phyloP scores from a whole-genome alignment of 1,284 basidiomycete species.

The Trichosporon asahii region DNA sequence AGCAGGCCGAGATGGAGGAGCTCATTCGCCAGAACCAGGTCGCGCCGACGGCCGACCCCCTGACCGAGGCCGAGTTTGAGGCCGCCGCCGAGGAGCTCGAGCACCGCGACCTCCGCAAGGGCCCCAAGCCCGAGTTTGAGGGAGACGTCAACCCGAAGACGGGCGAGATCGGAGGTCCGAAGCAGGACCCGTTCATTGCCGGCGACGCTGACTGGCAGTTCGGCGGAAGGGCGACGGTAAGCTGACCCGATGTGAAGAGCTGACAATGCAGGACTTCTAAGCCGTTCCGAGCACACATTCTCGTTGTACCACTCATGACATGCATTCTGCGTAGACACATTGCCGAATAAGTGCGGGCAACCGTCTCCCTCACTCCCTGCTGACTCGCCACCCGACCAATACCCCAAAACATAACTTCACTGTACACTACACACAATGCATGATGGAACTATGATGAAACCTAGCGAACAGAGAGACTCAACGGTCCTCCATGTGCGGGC shows the following conservation, averaged over 20 bases:
- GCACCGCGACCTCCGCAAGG: conserved; percentile 56
- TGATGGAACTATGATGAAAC: neutral
- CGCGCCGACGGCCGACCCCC: conserved; percentile 21
- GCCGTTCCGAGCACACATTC: neutral
- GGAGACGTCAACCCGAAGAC: conserved; percentile 58
- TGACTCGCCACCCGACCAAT: too few species aligned
- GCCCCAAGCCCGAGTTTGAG: conserved; percentile 55
- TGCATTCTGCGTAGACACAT: neutral
- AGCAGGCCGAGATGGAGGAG: conserved; percentile 52
- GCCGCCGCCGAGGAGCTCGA: conserved; percentile 47
- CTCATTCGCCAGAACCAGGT: conserved; percentile 43
- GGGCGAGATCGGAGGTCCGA: conserved; percentile 59
- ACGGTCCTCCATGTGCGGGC: too few species aligned
- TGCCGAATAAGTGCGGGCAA: too few species aligned
- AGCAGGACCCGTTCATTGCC: conserved; percentile 56
- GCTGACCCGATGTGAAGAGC: conserved; percentile 18
- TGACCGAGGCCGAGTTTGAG: conserved; percentile 17
- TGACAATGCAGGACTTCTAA: conserved; percentile 15
- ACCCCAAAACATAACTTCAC: too few species aligned
- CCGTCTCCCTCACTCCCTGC: too few species aligned
- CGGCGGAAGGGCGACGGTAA: conserved; percentile 51
- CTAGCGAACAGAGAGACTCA: too few species aligned
- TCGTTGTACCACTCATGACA: neutral
- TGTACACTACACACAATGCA: neutral
- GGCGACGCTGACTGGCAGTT: conserved; percentile 51